Evolutionary conservation across 495 filamentous ascomycete genomes (phyloP).

Genomic region (Penicillium egyptiacum): DNA sequence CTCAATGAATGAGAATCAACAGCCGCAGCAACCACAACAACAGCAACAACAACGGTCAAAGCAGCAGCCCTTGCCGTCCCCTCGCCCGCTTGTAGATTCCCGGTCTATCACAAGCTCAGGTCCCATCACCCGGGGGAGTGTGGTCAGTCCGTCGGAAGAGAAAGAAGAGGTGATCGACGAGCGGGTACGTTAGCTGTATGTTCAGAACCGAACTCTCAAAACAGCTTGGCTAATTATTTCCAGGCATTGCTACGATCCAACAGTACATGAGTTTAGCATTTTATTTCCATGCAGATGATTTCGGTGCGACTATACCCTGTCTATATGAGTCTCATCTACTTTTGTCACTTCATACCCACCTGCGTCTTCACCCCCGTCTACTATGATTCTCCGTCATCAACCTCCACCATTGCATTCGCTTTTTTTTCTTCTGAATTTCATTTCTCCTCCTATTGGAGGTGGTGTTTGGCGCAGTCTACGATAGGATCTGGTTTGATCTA

Average conservation of each 20-base stretch:
- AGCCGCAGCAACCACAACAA: slow-evolving; percentile 22
- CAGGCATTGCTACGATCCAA: slow-evolving; percentile 44
- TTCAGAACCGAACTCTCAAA: slow-evolving; percentile 15
- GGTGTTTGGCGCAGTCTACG: slow-evolving; percentile 30
- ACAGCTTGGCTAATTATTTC: slow-evolving; percentile 19
- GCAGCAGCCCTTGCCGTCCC: slow-evolving; percentile 26
- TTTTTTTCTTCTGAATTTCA: slow-evolving; percentile 8
- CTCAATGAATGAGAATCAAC: slow-evolving; percentile 30
- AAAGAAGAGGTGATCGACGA: slow-evolving; percentile 68
- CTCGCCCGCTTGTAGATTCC: slow-evolving; percentile 50
- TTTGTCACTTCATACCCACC: slow-evolving; percentile 26
- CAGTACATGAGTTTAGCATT: slow-evolving; percentile 35
- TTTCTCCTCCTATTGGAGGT: slow-evolving; percentile 7
- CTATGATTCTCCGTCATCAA: slow-evolving; percentile 9
- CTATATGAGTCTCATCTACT: slow-evolving; percentile 29
- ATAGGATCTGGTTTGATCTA: slow-evolving; percentile 22
- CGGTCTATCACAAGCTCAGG: slow-evolving; percentile 66
- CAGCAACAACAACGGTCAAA: slow-evolving; percentile 20
- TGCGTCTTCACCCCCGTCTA: slow-evolving; percentile 6
- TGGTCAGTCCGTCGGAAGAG: slow-evolving; percentile 62
- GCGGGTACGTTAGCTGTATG: slow-evolving; percentile 58
- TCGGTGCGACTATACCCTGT: slow-evolving; percentile 34
- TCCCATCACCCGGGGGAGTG: slow-evolving; percentile 47
- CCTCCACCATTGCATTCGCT: slow-evolving; percentile 28
- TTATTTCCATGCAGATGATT: slow-evolving; percentile 27